Conservation (phyloP, 2,329 filamentous ascomycete species). For the Leptoxyphium fumago region DNA sequence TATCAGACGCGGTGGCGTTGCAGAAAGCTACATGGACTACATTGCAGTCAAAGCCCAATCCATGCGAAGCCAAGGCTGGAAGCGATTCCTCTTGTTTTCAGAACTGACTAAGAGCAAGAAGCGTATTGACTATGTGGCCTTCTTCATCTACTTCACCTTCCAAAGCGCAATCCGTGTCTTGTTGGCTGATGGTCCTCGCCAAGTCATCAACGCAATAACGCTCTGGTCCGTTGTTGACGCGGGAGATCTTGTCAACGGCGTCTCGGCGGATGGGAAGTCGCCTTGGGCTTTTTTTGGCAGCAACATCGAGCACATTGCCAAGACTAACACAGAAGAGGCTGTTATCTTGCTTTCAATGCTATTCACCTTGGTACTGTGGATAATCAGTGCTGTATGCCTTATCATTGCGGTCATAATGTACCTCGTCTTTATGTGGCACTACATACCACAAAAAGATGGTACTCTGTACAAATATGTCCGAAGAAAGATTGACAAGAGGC, state of each 20-base stretch:
- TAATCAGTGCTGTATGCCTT: slow-evolving; percentile 60
- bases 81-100: slow-evolving; percentile 81
- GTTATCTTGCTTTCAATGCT: slow-evolving; percentile 80
- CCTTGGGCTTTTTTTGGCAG: slow-evolving; percentile 63
- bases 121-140: slow-evolving; percentile 74
- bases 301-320: slow-evolving; percentile 61
- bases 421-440: slow-evolving; percentile 79
- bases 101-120: slow-evolving; percentile 84
- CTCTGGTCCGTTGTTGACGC: slow-evolving; percentile 70
- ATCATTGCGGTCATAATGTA: slow-evolving; percentile 67
- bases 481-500: slow-evolving; percentile 74
- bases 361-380: slow-evolving; percentile 82
- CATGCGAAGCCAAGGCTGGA: slow-evolving; percentile 69
- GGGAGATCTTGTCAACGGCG: slow-evolving; percentile 50
- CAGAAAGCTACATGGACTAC: slow-evolving; percentile 80
- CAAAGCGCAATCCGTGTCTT: slow-evolving; percentile 78
- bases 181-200: slow-evolving; percentile 80
- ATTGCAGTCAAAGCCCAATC: slow-evolving; percentile 75
- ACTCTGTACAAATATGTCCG: slow-evolving; percentile 75
- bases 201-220: slow-evolving; percentile 80
- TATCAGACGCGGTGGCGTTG: slow-evolving; percentile 72
- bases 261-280: slow-evolving; percentile 41
- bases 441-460: slow-evolving; percentile 70
- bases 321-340: slow-evolving; percentile 61
- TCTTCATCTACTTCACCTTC: slow-evolving; percentile 81